A percentile compares a stretch with the other conserved stretches of the same genome.
Evolutionary conservation across 768 basidiomycete species (phyloP).

Genomic region (Psilocybe subaeruginosa): DNA sequence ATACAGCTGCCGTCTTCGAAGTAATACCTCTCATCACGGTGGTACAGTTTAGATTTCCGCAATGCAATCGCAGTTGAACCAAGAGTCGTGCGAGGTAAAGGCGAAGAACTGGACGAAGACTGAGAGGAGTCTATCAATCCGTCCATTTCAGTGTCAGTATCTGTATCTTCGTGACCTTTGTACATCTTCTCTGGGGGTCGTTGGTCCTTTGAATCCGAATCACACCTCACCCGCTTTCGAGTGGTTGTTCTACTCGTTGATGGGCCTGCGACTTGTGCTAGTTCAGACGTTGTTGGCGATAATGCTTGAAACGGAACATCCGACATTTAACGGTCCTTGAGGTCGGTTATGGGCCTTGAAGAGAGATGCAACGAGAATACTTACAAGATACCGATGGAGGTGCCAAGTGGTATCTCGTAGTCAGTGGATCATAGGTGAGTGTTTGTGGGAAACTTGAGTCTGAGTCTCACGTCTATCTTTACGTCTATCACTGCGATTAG

Average conservation of each 20-base stretch:
- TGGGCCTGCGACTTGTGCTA: background rate
- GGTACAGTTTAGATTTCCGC: background rate
- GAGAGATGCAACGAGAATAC: no score
- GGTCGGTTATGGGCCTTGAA: background rate
- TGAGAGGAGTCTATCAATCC: slow-evolving; percentile 10
- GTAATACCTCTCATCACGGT: slow-evolving; percentile 61
- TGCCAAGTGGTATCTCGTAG: no score
- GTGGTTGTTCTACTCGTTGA: background rate
- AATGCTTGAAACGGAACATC: background rate
- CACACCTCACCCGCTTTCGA: slow-evolving; percentile 26
- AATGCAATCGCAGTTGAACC: background rate
- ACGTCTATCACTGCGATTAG: background rate
- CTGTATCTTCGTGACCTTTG: slow-evolving; percentile 21
- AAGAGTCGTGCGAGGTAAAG: background rate
- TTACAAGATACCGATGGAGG: no score
- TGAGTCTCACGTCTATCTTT: no score
- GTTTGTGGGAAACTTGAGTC: no score
- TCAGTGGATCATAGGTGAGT: no score
- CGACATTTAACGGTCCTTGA: slow-evolving; percentile 4
- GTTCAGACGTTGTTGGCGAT: background rate
- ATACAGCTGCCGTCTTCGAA: slow-evolving; percentile 72
- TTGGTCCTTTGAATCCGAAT: slow-evolving; percentile 22
- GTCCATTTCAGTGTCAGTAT: slow-evolving; percentile 21
- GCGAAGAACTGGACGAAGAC: background rate
- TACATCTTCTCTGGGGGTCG: slow-evolving; percentile 23